Evolutionary conservation across 176 grass and related monocot species (phyloP).

Genomic region (Paspalum notatum): DNA sequence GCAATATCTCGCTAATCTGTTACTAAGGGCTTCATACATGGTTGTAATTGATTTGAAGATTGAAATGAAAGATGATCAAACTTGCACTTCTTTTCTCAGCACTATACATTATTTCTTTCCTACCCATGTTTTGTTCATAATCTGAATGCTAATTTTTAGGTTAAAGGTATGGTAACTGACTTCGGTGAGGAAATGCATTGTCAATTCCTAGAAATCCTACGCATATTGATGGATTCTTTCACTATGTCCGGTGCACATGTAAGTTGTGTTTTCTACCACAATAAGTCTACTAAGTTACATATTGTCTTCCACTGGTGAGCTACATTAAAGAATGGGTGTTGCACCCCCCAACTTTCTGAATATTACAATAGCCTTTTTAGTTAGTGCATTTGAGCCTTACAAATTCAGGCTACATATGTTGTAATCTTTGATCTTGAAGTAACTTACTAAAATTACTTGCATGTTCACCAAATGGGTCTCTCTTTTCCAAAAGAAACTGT

Average conservation of each 20-base stretch:
- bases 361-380: not conserved
- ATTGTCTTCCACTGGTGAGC: not conserved
- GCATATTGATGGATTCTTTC: conserved; percentile 97
- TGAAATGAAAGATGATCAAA: not conserved
- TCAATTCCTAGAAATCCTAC: conserved; percentile 96
- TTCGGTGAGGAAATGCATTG: conserved; percentile 98
- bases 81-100: conserved; percentile 7
- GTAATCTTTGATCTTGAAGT: not conserved
- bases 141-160: conserved; percentile 57
- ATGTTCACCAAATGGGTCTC: too few relatives aligned
- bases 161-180: conserved; percentile 93
- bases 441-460: not conserved
- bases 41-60: conserved; percentile 1
- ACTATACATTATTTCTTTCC: not conserved
- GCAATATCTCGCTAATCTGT: not conserved
- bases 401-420: not conserved
- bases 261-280: conserved; percentile 33
- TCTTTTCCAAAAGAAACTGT: too few relatives aligned
- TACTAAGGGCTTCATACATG: not conserved
- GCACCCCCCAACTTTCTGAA: not conserved
- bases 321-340: not conserved
- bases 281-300: conserved; percentile 3
- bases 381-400: not conserved
- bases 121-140: conserved; percentile 26
- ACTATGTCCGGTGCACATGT: conserved; percentile 75